Evolutionary conservation across 2,329 filamentous ascomycete species (phyloP), one percentile per base, ranked within the genome.

Genomic region (Colletotrichum euphorbiae): DNA sequence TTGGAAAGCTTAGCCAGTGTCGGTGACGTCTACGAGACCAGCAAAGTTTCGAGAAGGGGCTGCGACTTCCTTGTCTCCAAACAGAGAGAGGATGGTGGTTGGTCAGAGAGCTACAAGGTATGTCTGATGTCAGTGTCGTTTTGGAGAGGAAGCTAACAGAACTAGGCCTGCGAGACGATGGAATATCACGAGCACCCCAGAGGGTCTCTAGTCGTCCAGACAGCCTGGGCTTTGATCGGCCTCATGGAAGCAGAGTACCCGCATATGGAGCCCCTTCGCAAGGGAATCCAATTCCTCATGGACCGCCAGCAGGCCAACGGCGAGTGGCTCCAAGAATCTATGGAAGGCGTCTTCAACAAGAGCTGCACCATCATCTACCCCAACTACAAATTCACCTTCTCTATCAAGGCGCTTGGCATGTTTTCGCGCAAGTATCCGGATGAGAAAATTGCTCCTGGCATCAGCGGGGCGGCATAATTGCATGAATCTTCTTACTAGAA

Each of bases 341-440:
- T 99, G 74, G 96, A 99, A 79, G 96, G 96, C 2, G 96, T 99
- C 11, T 99, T 99, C 81, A 99, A 99, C 81, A 97, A 98, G 84
- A 96, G 91, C 75, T 98, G 95, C 84, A 98, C 98, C 93, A 99
- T 99, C 72, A 96, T 93, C 0, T 99, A 99, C 76, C 95, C 95
- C 48, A 99, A 99, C 84, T 99, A 99, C 85, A 99, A 98, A 83
- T 96, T 97, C 78, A 92, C 91, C 67, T 99, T 98, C 80, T 90
- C 95, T 1, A 92, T 98, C 77, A 97, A 97, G 81, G 96, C 96
- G 2, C 79, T 99, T 71, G 96, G 96, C 5, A 91, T 98, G 88
- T 99, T 93, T 83, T 89, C 91, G 4, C 86, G 83, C 73, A 88
- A 85, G 71, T 94, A 91, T 72, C 91, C 91, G 0, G 84, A 93